Percentiles rank a stretch among this genome's conserved stretches.
phyloP scores from a whole-genome alignment of 805 yeast genomes.

The Komagataella pseudopastoris region DNA sequence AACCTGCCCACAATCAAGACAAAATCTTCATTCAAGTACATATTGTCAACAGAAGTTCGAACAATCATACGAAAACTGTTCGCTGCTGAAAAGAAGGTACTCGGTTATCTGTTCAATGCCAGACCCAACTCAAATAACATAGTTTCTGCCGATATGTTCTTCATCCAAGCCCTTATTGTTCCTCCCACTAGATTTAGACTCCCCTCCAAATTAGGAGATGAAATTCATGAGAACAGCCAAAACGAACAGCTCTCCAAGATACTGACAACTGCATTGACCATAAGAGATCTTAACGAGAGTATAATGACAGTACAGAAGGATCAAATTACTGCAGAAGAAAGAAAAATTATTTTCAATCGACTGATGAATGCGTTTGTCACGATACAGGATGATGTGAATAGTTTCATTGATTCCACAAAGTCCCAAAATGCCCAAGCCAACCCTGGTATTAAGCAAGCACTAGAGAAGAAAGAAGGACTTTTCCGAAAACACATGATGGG shows the following conservation, averaged over 20 bases:
- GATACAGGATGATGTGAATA: slow-evolving; percentile 88
- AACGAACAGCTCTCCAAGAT: slow-evolving; percentile 78
- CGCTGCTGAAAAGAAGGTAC: slow-evolving; percentile 51
- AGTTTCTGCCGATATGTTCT: slow-evolving; percentile 69
- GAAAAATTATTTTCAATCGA: slow-evolving; percentile 70
- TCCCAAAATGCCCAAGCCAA: slow-evolving; percentile 68
- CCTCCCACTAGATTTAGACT: slow-evolving; percentile 95
- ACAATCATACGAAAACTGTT: slow-evolving; percentile 68
- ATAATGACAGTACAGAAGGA: slow-evolving; percentile 52
- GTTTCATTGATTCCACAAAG: slow-evolving; percentile 84
- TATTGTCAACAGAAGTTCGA: slow-evolving; percentile 78
- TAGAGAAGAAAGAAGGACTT: slow-evolving; percentile 96
- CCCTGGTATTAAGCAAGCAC: slow-evolving; percentile 95
- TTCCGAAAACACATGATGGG: slow-evolving; percentile 99
- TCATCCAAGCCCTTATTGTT: slow-evolving; percentile 76
- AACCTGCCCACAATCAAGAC: slow-evolving; percentile 39
- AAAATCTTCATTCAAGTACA: slow-evolving; percentile 69
- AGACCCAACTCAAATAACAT: slow-evolving; percentile 44
- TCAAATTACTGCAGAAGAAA: slow-evolving; percentile 50
- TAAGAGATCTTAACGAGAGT: slow-evolving; percentile 83
- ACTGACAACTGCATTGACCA: slow-evolving; percentile 64
- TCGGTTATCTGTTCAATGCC: slow-evolving; percentile 69
- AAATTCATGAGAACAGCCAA: slow-evolving; percentile 86
- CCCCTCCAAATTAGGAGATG: slow-evolving; percentile 96
- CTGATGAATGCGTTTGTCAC: slow-evolving; percentile 94